Conservation (phyloP, 1,284 basidiomycete genomes). For the Singerocomus rubriflavus region DNA sequence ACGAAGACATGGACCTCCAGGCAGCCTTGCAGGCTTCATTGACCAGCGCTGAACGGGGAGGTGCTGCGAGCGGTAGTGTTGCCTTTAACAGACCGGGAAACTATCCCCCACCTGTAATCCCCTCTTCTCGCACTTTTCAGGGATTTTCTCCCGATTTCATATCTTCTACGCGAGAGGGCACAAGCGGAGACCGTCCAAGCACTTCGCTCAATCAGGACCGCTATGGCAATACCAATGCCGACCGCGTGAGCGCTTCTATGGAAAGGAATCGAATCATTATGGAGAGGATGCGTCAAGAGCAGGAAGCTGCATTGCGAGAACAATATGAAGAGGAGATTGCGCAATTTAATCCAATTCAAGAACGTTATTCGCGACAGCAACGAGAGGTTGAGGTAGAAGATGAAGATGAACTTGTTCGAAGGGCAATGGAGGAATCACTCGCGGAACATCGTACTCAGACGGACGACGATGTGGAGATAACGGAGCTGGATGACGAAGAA, state of each 20-base stretch:
- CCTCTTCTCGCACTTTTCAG: constrained; percentile 24
- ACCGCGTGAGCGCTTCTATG: constrained; percentile 66
- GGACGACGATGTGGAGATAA: constrained; percentile 11
- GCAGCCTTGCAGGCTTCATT: constrained; percentile 80
- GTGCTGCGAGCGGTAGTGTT: constrained; percentile 1
- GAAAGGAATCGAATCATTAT: constrained; percentile 61
- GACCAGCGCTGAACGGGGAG: constrained; percentile 24
- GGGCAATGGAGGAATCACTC: constrained; percentile 61
- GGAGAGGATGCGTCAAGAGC: constrained; percentile 63
- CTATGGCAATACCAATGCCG: constrained; percentile 38
- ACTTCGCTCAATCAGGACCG: constrained; percentile 28
- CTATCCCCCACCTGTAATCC: constrained; percentile 31
- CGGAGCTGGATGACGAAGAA: constrained; percentile 31
- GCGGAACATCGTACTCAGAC: constrained; percentile 32
- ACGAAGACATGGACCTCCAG: constrained; percentile 86
- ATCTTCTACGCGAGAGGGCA: constrained; percentile 6
- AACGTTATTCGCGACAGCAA: constrained; percentile 10
- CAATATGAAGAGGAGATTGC: constrained; percentile 47
- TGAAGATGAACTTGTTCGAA: constrained; percentile 58
- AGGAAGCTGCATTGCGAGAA: constrained; percentile 65
- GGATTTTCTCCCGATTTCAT: constrained; percentile 15
- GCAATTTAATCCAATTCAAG: constrained; percentile 21
- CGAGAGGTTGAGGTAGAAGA: constrained; percentile 38
- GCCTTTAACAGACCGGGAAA: constrained; percentile 13
- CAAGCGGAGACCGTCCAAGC: constrained; percentile 3